phyloP scores from a whole-genome alignment of 1,139 yeast species.

The Martiniozyma asiatica region DNA sequence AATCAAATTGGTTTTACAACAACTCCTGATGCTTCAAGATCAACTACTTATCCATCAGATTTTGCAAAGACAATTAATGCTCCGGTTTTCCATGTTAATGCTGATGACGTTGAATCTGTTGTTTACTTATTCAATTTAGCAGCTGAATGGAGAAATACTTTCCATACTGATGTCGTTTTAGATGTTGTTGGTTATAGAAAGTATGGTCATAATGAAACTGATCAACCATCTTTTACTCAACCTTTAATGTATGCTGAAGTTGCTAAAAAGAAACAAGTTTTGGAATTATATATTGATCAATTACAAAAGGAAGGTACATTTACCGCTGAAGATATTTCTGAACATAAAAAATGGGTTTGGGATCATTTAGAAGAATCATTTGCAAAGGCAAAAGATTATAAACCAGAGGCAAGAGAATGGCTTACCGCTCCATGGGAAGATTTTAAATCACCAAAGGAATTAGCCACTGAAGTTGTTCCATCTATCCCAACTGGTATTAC shows the following conservation, averaged over 20 bases:
- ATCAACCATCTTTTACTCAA: slow-evolving; percentile 97
- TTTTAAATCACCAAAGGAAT: slow-evolving; percentile 94
- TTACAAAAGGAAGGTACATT: slow-evolving; percentile 79
- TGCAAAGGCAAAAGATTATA: slow-evolving; percentile 75
- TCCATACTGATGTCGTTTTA: slow-evolving; percentile 90
- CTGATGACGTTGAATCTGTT: slow-evolving; percentile 92
- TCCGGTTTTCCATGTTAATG: slow-evolving; percentile 98
- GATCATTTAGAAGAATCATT: slow-evolving; percentile 82
- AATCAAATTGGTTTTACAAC: slow-evolving; percentile 99
- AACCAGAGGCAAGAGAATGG: slow-evolving; percentile 95
- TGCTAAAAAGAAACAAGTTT: slow-evolving; percentile 77
- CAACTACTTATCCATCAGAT: slow-evolving; percentile 96
- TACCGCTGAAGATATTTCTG: slow-evolving; percentile 80
- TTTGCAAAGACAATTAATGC: slow-evolving; percentile 94
- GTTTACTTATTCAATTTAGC: slow-evolving; percentile 90
- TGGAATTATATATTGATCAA: slow-evolving; percentile 74
- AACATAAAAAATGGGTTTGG: slow-evolving; percentile 99
- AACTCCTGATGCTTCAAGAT: slow-evolving; percentile 94
- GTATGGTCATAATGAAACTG: slow-evolving; percentile 98
- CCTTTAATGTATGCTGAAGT: slow-evolving; percentile 92
- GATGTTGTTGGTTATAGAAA: slow-evolving; percentile 98
- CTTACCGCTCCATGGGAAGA: slow-evolving; percentile 98
- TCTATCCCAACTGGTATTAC: slow-evolving; percentile 93
- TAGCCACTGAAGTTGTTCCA: slow-evolving; percentile 90
- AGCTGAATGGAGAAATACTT: slow-evolving; percentile 96